These are phyloP conservation scores for Fomitopsis betulina DNA, from an alignment of 1,284 basidiomycete genomes.

Conservation along the genomic window DNA sequence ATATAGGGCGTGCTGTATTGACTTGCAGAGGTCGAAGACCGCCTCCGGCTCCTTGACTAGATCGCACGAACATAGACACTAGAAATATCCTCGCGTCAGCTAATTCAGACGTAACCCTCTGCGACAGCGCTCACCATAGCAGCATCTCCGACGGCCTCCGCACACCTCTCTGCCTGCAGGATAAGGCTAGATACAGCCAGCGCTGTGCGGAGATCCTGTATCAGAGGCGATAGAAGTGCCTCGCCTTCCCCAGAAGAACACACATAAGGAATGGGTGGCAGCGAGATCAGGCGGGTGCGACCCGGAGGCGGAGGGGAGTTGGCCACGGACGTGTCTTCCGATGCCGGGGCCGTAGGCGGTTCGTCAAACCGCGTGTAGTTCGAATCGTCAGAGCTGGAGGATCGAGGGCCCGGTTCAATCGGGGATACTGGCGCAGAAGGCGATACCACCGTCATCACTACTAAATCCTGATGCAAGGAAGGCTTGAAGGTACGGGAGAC, in stretches of 20 bases:
- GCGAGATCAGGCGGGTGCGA: constrained; percentile 10
- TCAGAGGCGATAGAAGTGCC: constrained; percentile 3
- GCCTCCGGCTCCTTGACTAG: constrained; percentile 16
- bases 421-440: background rate
- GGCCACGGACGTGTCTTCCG: background rate
- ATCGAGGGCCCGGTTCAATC: background rate
- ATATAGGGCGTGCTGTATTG: constrained; percentile 9
- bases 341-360: background rate
- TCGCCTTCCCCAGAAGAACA: background rate
- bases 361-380: background rate
- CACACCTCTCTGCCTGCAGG: constrained; percentile 13
- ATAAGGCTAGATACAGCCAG: constrained; percentile 14
- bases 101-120: background rate
- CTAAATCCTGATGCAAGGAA: background rate
- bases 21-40: constrained; percentile 15
- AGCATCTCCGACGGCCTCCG: constrained; percentile 16
- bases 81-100: background rate
- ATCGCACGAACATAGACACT: constrained; percentile 20
- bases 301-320: constrained; percentile 12
- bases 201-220: constrained; percentile 12
- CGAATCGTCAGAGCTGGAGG: background rate
- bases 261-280: constrained; percentile 13
- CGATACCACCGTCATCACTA: background rate
- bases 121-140: constrained; percentile 13
- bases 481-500: constrained; percentile 4